Base-by-base conservation (phyloP, 371 early-diverging fungal genomes). In the Actinomucor elegans region DNA sequence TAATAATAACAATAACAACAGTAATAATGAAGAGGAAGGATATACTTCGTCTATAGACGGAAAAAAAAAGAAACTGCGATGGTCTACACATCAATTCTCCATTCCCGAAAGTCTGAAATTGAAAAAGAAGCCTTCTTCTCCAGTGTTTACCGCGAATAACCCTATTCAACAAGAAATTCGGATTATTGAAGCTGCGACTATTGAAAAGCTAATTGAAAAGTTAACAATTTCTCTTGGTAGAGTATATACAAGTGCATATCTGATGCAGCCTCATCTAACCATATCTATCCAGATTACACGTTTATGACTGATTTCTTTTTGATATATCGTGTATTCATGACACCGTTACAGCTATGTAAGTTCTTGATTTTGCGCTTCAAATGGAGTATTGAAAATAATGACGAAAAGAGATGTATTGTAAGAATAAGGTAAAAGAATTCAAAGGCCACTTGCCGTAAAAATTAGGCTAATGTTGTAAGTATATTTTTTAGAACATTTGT, bases 241-340 rank as follows among this genome's bases (percentile, higher is more conserved):
- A 47, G 3, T n/a, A n/a, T n/a, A n/a, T n/a, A n/a, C n/a, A n/a
- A n/a, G n/a, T n/a, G n/a, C n/a, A n/a, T n/a, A n/a, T n/a, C n/a
- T n/a, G n/a, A n/a, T n/a, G n/a, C n/a, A n/a, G n/a, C n/a, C n/a
- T 42, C 23, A 42, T 8, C 11, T n/a, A 33, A 23, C 12, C n/a
- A n/a, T 4, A n/a, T 40, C 15, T 9, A 11, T 46, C 9, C 59
- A 80, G 88, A 88, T 48, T 88, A 88, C 57, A 76, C 79, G 2
- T 81, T 85, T 41, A 70, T 88, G 71, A 82, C 85, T 28, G 88
- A 88, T 47, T 88, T 88, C 49, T 88, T 86, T 56, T 62, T 88
- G 33, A 85, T 84, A 14, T 88, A 81, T 45, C 85, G 88, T 17
- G 68, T 77, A 6, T 88, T 88, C 31, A 77, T 85, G 42, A 68